Evolutionary conservation across 345 rosid species (phyloP), one percentile per base, ranked within the genome.

Genomic region (Cardamine resedifolia): DNA sequence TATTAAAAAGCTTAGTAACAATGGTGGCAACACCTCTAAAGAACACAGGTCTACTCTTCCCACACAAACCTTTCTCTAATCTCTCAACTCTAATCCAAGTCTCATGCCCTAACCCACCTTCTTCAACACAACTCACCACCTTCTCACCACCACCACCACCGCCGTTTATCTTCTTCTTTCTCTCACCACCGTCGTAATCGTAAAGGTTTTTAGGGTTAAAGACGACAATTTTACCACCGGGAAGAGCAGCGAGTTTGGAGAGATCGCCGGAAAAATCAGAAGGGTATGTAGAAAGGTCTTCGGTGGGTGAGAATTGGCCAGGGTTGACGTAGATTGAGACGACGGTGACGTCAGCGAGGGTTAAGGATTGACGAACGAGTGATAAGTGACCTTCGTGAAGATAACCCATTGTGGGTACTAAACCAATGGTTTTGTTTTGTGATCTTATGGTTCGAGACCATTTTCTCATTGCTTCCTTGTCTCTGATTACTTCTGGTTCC

Each of bases 1-100:
- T 85, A 62, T 90, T 83, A 49, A 92, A 90, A 84, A 93, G 80
- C 87, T 93, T 90, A 28, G 92, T 64, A 18, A 90, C 94, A 60
- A 90, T 71, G 15, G 96, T 89, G 5, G 91, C 96, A 6, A 94
- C 95, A 24, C 97, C 98, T 85, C 95, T 75, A 8, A 94, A 91
- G 73, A 93, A 86, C 43, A 87, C 91, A 34, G 96, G 92, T 74
- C 98, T 86, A 59, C 91, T 91, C 77, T 82, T 87, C 80, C 98
- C 98, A 61, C 98, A 91, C 84, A 94, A 36, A 12, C 91, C 90
- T 72, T 84, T 94, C 73, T 94, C 97, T 83, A 94, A 74, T 61
- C 77, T 91, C 83, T 94, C 96, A 16, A 85, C 93, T 50, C 90
- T 89, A 44, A 94, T 78, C 99, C 97, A 95, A n/a, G 96, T 91